Evolutionary conservation across 176 grass and related monocot genomes (phyloP), one percentile per base, ranked within the genome.

Genomic region (Oryza longistaminata): DNA sequence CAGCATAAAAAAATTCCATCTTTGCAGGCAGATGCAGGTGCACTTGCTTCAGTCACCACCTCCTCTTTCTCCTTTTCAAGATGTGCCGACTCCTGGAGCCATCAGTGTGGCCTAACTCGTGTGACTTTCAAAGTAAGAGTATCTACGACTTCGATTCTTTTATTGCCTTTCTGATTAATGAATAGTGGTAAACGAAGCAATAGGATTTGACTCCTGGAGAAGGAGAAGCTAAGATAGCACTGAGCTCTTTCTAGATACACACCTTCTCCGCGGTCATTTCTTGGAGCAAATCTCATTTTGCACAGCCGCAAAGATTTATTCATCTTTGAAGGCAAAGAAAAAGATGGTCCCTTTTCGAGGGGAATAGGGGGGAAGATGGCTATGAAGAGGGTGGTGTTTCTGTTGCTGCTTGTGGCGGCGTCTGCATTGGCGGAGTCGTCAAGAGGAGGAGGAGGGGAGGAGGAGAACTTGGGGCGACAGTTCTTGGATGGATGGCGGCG

Each of bases 31-130:
- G 70, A 69, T 37, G 78, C 78, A 87, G 34, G 64, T 46, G 77
- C 48, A n/a, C 69, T 34, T 87, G 44, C 33, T 7, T 24, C 55
- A 60, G 78, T 82, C 85, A 87, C 60, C 78, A 61, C 73, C 72
- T 43, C 44, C 70, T 86, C 19, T 10, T 10, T 60, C 52, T 24
- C 44, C 77, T 80, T 21, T n/a, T n/a, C n/a, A n/a, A n/a, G n/a
- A n/a, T n/a, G n/a, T 7, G 45, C 70, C 61, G 78, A 75, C 62
- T 7, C 70, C 35, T 69, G 61, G 64, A 24, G 71, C 12, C 26
- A 46, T 69, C 34, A 27, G 71, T 0, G 58, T 62, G 58, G 49
- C 79, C 85, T 69, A 82, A 70, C 64, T 70, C 76, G 14, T 73
- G 27, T 71, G 75, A 42, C 37, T 80, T 45, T 27, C 5, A 66